phyloP scores from a whole-genome alignment of 768 basidiomycete species.

The Strobilomyces echinocephalus region DNA sequence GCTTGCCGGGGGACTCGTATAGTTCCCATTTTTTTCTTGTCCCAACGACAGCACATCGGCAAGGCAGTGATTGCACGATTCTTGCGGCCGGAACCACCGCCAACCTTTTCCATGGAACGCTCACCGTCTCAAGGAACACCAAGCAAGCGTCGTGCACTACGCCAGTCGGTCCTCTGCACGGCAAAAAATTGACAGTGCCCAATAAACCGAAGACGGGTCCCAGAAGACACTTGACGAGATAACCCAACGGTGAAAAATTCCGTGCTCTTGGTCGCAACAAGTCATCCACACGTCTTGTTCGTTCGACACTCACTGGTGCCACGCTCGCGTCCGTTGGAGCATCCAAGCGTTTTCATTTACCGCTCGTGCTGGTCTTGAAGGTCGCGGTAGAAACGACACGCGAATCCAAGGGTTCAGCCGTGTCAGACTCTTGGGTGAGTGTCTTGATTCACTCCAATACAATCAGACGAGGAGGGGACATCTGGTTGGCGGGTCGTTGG shows the following conservation, averaged over 20 bases:
- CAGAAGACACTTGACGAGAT: constrained; percentile 10
- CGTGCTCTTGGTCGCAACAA: constrained; percentile 18
- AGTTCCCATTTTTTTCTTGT: not conserved
- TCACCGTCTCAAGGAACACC: constrained; percentile 12
- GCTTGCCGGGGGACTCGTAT: not conserved
- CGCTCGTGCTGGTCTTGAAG: constrained; percentile 1
- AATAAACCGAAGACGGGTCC: not conserved
- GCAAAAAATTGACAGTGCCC: constrained; percentile 4
- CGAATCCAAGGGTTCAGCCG: not conserved
- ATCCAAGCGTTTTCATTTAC: constrained; percentile 10
- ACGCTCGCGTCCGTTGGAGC: constrained; percentile 14
- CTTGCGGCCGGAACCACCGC: constrained; percentile 4
- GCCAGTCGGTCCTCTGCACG: not conserved
- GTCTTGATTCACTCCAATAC: constrained; percentile 21
- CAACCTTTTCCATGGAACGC: not conserved
- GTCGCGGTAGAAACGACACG: constrained; percentile 1
- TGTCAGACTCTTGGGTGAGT: constrained; percentile 24
- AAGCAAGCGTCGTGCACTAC: not conserved
- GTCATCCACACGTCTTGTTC: constrained; percentile 6
- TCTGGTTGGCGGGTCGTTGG: not conserved
- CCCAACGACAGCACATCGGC: not conserved
- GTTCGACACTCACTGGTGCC: constrained; percentile 17
- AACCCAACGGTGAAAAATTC: constrained; percentile 28
- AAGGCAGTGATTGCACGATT: constrained; percentile 4
- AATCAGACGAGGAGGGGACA: constrained; percentile 23